Conservation (phyloP, 441 rosid species). For the Arabidopsis hybrid region DNA sequence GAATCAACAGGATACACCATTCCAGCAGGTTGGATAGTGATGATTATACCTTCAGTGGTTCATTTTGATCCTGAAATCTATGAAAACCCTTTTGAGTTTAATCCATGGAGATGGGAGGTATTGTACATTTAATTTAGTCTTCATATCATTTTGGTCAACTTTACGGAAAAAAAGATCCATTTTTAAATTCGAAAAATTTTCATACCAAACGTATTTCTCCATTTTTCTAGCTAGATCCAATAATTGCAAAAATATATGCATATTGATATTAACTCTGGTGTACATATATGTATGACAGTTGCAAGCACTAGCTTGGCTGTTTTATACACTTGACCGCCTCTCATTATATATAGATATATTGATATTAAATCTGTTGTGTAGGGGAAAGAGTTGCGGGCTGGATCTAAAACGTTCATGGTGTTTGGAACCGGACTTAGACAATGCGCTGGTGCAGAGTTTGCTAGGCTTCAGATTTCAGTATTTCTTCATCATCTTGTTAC, state of each 20-base stretch:
- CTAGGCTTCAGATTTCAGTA: slow-evolving; percentile 10
- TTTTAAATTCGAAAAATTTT: too few species aligned
- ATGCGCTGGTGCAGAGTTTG: slow-evolving; percentile 14
- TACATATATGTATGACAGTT: too few species aligned
- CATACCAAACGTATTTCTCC: too few species aligned
- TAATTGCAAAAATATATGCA: neutral
- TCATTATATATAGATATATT: too few species aligned
- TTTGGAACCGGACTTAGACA: neutral
- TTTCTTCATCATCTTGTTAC: slow-evolving; percentile 2
- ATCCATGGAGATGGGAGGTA: slow-evolving; percentile 29
- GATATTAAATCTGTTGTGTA: neutral
- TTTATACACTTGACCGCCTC: too few species aligned
- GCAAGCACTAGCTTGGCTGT: too few species aligned
- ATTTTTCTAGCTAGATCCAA: too few species aligned
- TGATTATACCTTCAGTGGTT: slow-evolving; percentile 4
- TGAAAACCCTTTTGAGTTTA: slow-evolving; percentile 11
- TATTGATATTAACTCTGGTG: too few species aligned
- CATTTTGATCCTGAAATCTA: slow-evolving; percentile 13
- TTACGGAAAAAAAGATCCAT: too few species aligned
- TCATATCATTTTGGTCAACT: too few species aligned
- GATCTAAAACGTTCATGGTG: slow-evolving; percentile 12
- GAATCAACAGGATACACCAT: slow-evolving; percentile 4
- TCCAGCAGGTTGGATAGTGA: slow-evolving; percentile 21
- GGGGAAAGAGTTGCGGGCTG: neutral
- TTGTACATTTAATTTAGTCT: neutral